Conservation (phyloP, 2,329 filamentous ascomycete species). For the Neocatenulostroma microsporum region DNA sequence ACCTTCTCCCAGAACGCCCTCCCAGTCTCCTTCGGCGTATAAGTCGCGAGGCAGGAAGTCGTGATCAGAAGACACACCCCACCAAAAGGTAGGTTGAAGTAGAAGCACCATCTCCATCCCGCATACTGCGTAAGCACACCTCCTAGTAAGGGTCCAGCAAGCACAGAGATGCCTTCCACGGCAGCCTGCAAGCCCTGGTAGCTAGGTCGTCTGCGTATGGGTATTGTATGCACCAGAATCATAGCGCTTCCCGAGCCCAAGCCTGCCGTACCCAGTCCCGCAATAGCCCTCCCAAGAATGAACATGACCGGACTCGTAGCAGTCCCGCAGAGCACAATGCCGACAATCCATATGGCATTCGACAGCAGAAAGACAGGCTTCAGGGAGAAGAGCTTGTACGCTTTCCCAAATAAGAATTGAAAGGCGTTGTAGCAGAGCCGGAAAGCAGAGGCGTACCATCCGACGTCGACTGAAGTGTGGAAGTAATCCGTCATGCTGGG, state of each 20-base stretch:
- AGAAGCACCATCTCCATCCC: conserved; percentile 34
- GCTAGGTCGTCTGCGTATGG: conserved; percentile 24
- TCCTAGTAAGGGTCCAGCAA: conserved; percentile 29
- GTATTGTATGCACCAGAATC: conserved; percentile 16
- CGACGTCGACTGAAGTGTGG: conserved; percentile 26
- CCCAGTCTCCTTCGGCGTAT: neutral
- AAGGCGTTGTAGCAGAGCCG: conserved; percentile 15
- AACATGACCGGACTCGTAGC: conserved; percentile 23
- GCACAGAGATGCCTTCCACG: conserved; percentile 22
- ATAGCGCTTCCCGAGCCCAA: conserved; percentile 15
- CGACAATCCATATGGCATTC: conserved; percentile 20
- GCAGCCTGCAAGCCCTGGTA: conserved; percentile 20
- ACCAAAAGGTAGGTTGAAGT: conserved; percentile 30
- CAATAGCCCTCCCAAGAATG: conserved; percentile 27
- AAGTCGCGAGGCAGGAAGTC: conserved; percentile 5
- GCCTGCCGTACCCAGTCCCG: conserved; percentile 23
- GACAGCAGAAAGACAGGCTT: conserved; percentile 23
- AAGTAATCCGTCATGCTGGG: conserved; percentile 43
- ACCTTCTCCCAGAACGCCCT: conserved; percentile 12
- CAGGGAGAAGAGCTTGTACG: conserved; percentile 29
- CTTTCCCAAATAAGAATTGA: conserved; percentile 22
- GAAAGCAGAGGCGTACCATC: conserved; percentile 12
- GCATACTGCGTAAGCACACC: conserved; percentile 29
- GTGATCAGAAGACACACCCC: conserved; percentile 13
- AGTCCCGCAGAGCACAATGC: conserved; percentile 23